Base-by-base conservation (phyloP, 345 rosid species). In the Brassica nigra region DNA sequence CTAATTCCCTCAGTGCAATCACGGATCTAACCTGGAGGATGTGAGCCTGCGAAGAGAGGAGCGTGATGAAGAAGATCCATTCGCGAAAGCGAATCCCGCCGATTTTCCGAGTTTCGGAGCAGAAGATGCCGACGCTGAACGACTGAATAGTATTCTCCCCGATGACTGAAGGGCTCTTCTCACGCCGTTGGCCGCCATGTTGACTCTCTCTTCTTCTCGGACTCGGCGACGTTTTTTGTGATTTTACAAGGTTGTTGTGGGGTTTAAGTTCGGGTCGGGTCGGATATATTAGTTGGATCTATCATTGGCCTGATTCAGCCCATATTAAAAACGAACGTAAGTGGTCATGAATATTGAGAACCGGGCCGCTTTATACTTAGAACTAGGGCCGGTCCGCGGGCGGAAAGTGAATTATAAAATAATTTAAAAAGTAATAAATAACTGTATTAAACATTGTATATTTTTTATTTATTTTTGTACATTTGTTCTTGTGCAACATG, bases 21-120 rank as follows among this genome's bases (percentile, higher is more conserved):
- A 52, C 57, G 20, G 57, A 52, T 52, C 20, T 52, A 70, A 94
- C 97, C 95, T 92, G 83, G 93, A 86, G 65, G 74, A 76, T 57
- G 81, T 57, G 63, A 82, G 84, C 27, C 84, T 88, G 77, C 65
- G 85, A 76, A 79, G 84, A 49, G 89, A 82, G 15, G 82, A 74
- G 57, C 88, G 88, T 70, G 88, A 81, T 36, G 81, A 55, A 0
- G 86, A 80, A 33, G 81, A 62, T 42, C 79, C 79, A 71, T 77
- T 82, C 12, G 71, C 65, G 81, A 88, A 74, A 81, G 87, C 74
- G 58, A 86, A 58, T 54, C 88, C 90, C 1, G 55, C 44, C 4
- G 86, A 82, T 71, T 74, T 85, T 1, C 87, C 57, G 44, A 86
- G 52, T 72, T 84, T 84, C 3, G 87, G 74, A 78, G 76, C 66